A percentile compares a stretch with the other conserved stretches of the same genome.
These are phyloP conservation scores for Mycosarcoma mackinlayi DNA, from an alignment of 1,284 basidiomycete genomes.

Conservation along the genomic window DNA sequence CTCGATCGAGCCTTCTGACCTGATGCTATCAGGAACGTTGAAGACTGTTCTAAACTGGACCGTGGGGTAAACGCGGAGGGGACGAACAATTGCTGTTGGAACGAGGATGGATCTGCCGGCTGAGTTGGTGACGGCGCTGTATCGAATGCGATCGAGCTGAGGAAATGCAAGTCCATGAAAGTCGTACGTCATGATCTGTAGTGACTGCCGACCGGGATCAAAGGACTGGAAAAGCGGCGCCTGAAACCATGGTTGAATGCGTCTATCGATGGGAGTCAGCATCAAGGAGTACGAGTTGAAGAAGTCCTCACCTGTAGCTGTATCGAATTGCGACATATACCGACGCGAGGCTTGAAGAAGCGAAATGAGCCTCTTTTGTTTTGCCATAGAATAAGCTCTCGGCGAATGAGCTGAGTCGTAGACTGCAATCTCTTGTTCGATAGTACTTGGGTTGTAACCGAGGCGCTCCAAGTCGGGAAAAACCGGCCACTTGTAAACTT, in stretches of 20 bases:
- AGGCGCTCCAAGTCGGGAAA: slow-evolving; percentile 10
- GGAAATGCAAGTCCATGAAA: not conserved
- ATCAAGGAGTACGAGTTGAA: slow-evolving; percentile 2
- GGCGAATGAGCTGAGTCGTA: not conserved
- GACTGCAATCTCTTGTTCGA: slow-evolving; percentile 1
- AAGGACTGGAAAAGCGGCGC: not conserved
- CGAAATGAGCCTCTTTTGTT: not conserved
- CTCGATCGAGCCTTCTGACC: not conserved
- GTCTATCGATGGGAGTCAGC: not conserved
- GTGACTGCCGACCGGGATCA: not conserved
- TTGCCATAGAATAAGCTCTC: not conserved
- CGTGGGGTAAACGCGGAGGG: not conserved
- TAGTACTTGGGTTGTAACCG: slow-evolving; percentile 11
- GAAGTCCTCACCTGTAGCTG: not conserved
- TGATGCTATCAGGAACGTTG: not conserved
- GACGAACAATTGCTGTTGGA: slow-evolving; percentile 14
- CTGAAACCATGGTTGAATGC: slow-evolving; percentile 9
- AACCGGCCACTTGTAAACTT: slow-evolving; percentile 7
- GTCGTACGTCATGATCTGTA: not conserved
- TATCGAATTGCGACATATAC: slow-evolving; percentile 1
- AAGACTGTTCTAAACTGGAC: slow-evolving; percentile 1
- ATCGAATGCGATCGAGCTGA: slow-evolving; percentile 5
- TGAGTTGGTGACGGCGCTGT: not conserved
- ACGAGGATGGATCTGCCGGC: not conserved
- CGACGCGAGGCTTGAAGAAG: not conserved